These are phyloP conservation scores for Cercospora janseana DNA, from an alignment of 2,329 filamentous ascomycete genomes.

Conservation along the genomic window DNA sequence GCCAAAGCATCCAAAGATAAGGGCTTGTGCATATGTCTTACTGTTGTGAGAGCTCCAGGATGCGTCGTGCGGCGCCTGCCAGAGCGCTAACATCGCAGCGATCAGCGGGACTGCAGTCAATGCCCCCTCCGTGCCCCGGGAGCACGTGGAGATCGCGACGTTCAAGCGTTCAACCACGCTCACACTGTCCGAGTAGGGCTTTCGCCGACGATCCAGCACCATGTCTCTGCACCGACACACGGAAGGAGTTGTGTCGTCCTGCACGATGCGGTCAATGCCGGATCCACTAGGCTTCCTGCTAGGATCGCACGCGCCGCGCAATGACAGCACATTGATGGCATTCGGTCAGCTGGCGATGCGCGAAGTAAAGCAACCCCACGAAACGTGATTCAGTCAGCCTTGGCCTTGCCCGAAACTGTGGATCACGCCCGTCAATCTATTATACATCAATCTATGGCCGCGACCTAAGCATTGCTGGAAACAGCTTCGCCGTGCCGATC, in stretches of 20 bases:
- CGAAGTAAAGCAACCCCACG: background rate
- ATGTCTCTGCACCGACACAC: background rate
- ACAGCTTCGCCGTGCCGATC: background rate
- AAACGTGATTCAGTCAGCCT: background rate
- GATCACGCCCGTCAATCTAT: constrained; percentile 5
- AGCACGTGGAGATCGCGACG: constrained; percentile 17
- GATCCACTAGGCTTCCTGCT: background rate
- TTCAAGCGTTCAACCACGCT: background rate
- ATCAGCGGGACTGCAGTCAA: constrained; percentile 11
- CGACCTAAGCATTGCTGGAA: background rate
- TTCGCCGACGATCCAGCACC: background rate
- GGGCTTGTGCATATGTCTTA: background rate
- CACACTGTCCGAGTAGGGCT: background rate
- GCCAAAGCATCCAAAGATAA: background rate
- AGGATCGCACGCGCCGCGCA: background rate
- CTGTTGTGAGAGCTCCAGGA: constrained; percentile 5
- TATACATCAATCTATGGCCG: constrained; percentile 1
- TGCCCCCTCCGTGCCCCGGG: constrained; percentile 1
- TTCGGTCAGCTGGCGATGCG: background rate
- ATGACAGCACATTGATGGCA: constrained; percentile 7
- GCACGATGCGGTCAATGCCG: constrained; percentile 5
- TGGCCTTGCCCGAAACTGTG: background rate
- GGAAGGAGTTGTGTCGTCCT: background rate
- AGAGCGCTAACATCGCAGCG: constrained; percentile 12
- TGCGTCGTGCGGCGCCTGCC: constrained; percentile 4